A percentile compares a stretch with the other conserved stretches of the same genome.
phyloP scores from a whole-genome alignment of 768 basidiomycete genomes.

The Fomitopsis pulvina region DNA sequence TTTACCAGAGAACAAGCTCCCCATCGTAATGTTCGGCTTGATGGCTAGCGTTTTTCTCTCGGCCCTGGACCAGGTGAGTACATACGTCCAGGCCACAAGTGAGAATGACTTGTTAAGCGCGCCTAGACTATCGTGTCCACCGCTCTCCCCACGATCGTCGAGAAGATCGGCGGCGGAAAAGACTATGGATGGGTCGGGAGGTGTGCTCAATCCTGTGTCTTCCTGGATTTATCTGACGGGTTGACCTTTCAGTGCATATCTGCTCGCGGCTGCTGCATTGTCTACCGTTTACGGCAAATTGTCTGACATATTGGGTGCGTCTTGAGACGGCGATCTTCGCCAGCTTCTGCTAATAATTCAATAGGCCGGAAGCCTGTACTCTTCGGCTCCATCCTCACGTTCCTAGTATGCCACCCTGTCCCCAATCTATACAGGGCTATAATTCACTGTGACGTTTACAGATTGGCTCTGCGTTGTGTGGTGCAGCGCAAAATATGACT shows the following conservation, averaged over 20 bases:
- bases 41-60: constrained; percentile 40
- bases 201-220: constrained; percentile 16
- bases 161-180: constrained; percentile 35
- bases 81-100: neutral
- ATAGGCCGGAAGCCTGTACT: constrained; percentile 65
- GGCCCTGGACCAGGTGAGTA: constrained; percentile 38
- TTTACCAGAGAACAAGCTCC: constrained; percentile 35
- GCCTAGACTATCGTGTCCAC: constrained; percentile 39
- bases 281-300: constrained; percentile 76
- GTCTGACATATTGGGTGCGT: constrained; percentile 46
- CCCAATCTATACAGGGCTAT: too few species aligned
- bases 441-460: too few species aligned
- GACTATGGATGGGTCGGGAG: constrained; percentile 47
- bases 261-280: constrained; percentile 61
- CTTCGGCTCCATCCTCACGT: constrained; percentile 56
- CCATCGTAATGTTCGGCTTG: constrained; percentile 37
- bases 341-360: constrained; percentile 2
- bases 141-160: constrained; percentile 44
- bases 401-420: constrained; percentile 42
- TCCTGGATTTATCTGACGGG: neutral
- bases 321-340: constrained; percentile 22
- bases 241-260: constrained; percentile 49
- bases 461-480: constrained; percentile 78
- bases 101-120: neutral
- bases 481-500: constrained; percentile 70